These are phyloP conservation scores for Xylaria venustula DNA, from an alignment of 495 filamentous ascomycete species.

Conservation along the genomic window DNA sequence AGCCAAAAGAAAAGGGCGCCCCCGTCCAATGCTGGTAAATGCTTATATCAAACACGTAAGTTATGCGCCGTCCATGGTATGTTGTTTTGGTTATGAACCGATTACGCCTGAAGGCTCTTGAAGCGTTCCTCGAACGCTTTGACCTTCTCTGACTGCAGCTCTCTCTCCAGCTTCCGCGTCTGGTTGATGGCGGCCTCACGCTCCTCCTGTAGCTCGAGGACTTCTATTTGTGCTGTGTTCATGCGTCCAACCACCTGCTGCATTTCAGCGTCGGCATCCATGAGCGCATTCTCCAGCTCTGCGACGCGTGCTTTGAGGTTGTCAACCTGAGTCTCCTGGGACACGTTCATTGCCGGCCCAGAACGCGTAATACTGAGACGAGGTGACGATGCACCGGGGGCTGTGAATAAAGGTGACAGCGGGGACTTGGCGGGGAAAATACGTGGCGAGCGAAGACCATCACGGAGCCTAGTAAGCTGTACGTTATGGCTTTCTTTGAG, in stretches of 20 bases:
- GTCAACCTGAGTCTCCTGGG: slow-evolving; percentile 66
- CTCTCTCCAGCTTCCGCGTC: slow-evolving; percentile 70
- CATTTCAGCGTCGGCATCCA: slow-evolving; percentile 89
- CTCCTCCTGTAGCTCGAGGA: slow-evolving; percentile 86
- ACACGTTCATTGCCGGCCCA: slow-evolving; percentile 38
- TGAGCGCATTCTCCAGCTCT: slow-evolving; percentile 79
- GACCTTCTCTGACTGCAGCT: slow-evolving; percentile 48
- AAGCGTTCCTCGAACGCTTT: slow-evolving; percentile 47
- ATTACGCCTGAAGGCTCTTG: slow-evolving; percentile 28
- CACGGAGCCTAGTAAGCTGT: slow-evolving; percentile 75
- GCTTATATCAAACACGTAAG: slow-evolving; percentile 18
- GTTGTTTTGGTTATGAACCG: neutral
- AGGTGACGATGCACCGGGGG: slow-evolving; percentile 45
- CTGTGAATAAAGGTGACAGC: slow-evolving; percentile 61
- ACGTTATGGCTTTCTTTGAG: slow-evolving; percentile 75
- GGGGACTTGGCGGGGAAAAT: slow-evolving; percentile 56
- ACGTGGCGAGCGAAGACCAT: slow-evolving; percentile 37
- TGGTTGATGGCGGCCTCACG: slow-evolving; percentile 83
- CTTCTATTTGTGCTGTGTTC: slow-evolving; percentile 93
- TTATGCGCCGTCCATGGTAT: slow-evolving; percentile 12
- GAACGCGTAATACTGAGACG: slow-evolving; percentile 41
- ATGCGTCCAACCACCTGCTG: slow-evolving; percentile 87
- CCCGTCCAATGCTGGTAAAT: slow-evolving; percentile 28
- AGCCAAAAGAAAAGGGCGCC: slow-evolving; percentile 15
- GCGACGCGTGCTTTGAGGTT: slow-evolving; percentile 69